Conservation (phyloP, 768 basidiomycete genomes). For the Serendipita sp. region DNA sequence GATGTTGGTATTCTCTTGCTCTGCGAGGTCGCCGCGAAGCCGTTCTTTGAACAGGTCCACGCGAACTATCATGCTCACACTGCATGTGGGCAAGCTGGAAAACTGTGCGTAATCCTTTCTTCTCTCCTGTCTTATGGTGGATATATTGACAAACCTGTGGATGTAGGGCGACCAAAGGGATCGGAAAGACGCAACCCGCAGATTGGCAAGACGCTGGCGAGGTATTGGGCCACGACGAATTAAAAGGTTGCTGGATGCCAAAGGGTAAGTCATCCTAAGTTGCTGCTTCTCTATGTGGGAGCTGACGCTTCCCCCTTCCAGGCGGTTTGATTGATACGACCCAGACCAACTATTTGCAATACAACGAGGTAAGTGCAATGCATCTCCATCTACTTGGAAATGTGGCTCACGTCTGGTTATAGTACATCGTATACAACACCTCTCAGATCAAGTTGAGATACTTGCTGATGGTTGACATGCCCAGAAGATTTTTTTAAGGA, state of each 20-base stretch:
- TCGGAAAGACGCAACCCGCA: constrained; percentile 35
- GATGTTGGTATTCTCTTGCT: constrained; percentile 40
- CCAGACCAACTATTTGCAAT: constrained; percentile 24
- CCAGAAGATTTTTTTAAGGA: not conserved
- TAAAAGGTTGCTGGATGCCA: constrained; percentile 45
- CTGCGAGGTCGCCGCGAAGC: constrained; percentile 44
- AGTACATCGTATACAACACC: constrained; percentile 49
- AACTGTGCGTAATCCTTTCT: constrained; percentile 21
- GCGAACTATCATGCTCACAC: constrained; percentile 37
- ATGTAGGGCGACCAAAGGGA: constrained; percentile 37
- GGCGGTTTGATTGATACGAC: not conserved
- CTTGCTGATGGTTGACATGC: constrained; percentile 11
- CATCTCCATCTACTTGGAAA: not conserved
- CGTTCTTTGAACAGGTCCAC: constrained; percentile 32
- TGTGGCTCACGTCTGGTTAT: not conserved
- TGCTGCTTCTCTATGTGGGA: not conserved
- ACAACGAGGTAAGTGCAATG: constrained; percentile 37
- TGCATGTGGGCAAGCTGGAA: constrained; percentile 28
- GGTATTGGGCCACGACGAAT: constrained; percentile 31
- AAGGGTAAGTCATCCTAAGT: constrained; percentile 25
- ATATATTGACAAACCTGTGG: too few relatives aligned
- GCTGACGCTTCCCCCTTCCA: not conserved
- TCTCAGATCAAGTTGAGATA: constrained; percentile 38
- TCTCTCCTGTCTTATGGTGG: not conserved
- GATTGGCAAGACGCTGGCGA: constrained; percentile 46